Evolutionary conservation across 2,329 filamentous ascomycete genomes (phyloP), one percentile per base, ranked within the genome.

Genomic region (Trichophyton rubrum): DNA sequence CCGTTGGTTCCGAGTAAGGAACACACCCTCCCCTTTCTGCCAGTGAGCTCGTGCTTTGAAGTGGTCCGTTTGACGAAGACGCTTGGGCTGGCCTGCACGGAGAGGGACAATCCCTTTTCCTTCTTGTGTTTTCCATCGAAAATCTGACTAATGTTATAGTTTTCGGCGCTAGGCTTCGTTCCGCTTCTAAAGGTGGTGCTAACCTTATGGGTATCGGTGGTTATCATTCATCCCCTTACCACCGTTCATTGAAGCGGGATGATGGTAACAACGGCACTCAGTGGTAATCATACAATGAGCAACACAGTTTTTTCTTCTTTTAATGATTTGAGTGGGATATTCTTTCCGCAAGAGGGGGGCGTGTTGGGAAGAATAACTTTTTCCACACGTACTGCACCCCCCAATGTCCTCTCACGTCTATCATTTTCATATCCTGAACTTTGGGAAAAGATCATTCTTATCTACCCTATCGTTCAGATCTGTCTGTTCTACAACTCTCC

Each of bases 111-210:
- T 30, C 33, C 9, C 33, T 30, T 35, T 35, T 33, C 30, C 11
- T 27, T 79, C 80, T 24, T 47, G 33, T 38, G 33, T 59, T 78
- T 79, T 76, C 82, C 82, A 83, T 86, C 84, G 85, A 83, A 83
- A 82, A 82, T 81, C 80, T 83, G 84, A 86, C 86, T 89, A 86
- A 89, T 86, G 74, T 80, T 78, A 85, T 85, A 89, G 86, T 87
- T 82, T 85, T 82, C 85, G 85, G 82, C 87, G 86, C 85, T 84
- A 89, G 87, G 85, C 86, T 89, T 81, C 87, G 86, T 82, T 89
- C 87, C 80, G 84, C 85, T 82, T 87, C 86, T 71, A 88, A 86
- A 79, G 84, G 84, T 80, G 80, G 78, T 78, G 79, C 35, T 45
- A 79, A 59, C 11, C 33, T 38, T 74, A 72, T 73, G 73, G 75